phyloP scores from a whole-genome alignment of 352 stramenopile species.

The Aphanomyces stellatus region DNA sequence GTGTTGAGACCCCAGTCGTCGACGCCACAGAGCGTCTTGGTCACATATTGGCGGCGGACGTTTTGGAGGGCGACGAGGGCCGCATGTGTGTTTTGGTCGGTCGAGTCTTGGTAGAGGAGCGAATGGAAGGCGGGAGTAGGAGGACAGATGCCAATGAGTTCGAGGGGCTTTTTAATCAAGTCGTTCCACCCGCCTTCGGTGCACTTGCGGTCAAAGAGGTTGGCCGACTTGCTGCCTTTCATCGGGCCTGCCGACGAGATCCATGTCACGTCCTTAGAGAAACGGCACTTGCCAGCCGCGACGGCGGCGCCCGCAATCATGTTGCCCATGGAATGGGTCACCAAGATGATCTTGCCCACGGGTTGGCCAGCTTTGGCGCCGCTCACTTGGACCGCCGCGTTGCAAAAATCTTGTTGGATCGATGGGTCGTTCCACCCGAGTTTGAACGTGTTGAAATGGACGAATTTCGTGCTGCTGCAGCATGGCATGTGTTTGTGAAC shows the following conservation, averaged over 20 bases:
- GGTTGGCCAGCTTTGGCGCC: conserved; percentile 1
- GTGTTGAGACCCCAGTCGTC: too few species aligned
- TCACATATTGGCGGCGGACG: too few species aligned
- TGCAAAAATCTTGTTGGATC: conserved; percentile 20
- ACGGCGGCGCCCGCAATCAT: conserved; percentile 25
- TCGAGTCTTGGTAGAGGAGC: too few species aligned
- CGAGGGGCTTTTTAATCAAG: too few species aligned
- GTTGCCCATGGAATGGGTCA: conserved; percentile 43
- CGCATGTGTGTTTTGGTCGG: too few species aligned
- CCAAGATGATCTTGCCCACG: conserved; percentile 25
- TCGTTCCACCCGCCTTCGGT: too few species aligned
- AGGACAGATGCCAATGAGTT: too few species aligned
- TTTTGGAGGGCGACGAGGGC: too few species aligned
- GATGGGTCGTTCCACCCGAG: conserved; percentile 17
- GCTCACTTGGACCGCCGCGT: conserved; percentile 16
- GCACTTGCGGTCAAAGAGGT: too few species aligned
- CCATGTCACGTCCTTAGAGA: conserved; percentile 29
- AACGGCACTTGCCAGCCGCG: conserved; percentile 23
- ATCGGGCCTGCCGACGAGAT: conserved; percentile 33
- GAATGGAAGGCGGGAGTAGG: too few species aligned
- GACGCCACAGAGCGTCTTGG: too few species aligned
- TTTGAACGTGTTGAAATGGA: neutral
- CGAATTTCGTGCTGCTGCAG: neutral
- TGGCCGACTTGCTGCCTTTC: conserved; percentile 23
- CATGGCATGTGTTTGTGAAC: neutral